A percentile compares a stretch with the other conserved stretches of the same genome.
Conservation (phyloP, 73 alveolate species). For the Tetrahymena borealis region DNA sequence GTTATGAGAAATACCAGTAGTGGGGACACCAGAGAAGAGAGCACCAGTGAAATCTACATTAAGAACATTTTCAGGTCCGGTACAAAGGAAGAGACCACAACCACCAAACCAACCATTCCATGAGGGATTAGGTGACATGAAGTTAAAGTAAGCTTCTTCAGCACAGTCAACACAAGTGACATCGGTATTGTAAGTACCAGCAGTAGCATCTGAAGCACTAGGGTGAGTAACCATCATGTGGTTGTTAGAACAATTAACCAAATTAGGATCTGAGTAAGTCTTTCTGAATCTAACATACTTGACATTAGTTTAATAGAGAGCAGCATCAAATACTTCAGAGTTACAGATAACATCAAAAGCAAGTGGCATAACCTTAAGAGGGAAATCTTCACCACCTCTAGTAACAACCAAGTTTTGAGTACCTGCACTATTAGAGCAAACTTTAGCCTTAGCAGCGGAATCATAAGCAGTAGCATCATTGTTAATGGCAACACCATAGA, state of each 20-base stretch:
- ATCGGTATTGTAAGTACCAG: constrained; percentile 15
- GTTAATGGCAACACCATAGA: background rate
- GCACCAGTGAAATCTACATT: constrained; percentile 27
- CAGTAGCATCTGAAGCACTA: constrained; percentile 20
- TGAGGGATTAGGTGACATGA: constrained; percentile 23
- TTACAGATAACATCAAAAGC: constrained; percentile 4
- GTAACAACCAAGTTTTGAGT: constrained; percentile 12
- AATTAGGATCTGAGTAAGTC: background rate
- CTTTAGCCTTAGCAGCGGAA: background rate
- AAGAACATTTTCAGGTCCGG: constrained; percentile 20
- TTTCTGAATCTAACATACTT: constrained; percentile 1
- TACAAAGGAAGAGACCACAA: constrained; percentile 33
- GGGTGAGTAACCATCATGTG: constrained; percentile 6
- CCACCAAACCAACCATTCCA: constrained; percentile 40
- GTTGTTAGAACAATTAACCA: constrained; percentile 10
- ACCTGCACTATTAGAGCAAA: background rate
- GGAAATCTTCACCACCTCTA: constrained; percentile 5
- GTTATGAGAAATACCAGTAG: constrained; percentile 20
- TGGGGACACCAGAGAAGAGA: constrained; percentile 3
- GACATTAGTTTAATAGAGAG: constrained; percentile 7
- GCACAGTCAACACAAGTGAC: constrained; percentile 19
- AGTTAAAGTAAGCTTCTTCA: constrained; percentile 3
- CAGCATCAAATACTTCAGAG: constrained; percentile 1
- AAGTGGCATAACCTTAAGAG: background rate
- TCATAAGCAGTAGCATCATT: background rate